These are phyloP conservation scores for Globisporangium takayamanum DNA, from an alignment of 352 stramenopile species.

Conservation along the genomic window DNA sequence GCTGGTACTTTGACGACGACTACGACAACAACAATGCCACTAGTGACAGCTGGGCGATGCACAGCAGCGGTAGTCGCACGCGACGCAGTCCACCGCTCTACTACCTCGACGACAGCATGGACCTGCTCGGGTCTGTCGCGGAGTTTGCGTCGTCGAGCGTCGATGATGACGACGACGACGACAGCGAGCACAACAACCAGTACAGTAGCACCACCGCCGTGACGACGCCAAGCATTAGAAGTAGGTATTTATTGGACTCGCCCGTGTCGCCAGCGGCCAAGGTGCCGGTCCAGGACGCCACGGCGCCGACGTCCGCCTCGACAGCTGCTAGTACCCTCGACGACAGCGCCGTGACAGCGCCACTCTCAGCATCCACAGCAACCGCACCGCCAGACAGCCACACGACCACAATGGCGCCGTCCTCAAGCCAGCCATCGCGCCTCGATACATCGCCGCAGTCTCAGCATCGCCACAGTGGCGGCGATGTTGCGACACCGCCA, in stretches of 20 bases:
- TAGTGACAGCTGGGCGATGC: constrained; percentile 10
- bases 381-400: constrained; percentile 8
- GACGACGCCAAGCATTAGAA: constrained; percentile 13
- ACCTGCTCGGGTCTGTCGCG: constrained; percentile 14
- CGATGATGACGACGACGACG: constrained; percentile 2
- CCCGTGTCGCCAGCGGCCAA: background rate
- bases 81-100: constrained; percentile 8
- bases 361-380: constrained; percentile 4
- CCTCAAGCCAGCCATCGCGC: too few species aligned
- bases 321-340: background rate
- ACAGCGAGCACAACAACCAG: constrained; percentile 8
- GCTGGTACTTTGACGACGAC: constrained; percentile 55
- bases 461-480: background rate
- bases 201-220: constrained; percentile 1
- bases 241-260: constrained; percentile 20
- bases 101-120: constrained; percentile 14
- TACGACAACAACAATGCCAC: constrained; percentile 12
- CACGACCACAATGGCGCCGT: background rate
- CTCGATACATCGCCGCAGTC: constrained; percentile 7
- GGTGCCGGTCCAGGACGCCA: too few species aligned
- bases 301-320: too few species aligned
- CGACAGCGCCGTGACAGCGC: background rate
- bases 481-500: background rate
- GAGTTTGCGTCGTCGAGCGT: constrained; percentile 3
- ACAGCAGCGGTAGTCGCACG: constrained; percentile 11